Evolutionary conservation across 2,329 filamentous ascomycete genomes (phyloP), one percentile per base, ranked within the genome.

Genomic region (Xylariaceae sp.): DNA sequence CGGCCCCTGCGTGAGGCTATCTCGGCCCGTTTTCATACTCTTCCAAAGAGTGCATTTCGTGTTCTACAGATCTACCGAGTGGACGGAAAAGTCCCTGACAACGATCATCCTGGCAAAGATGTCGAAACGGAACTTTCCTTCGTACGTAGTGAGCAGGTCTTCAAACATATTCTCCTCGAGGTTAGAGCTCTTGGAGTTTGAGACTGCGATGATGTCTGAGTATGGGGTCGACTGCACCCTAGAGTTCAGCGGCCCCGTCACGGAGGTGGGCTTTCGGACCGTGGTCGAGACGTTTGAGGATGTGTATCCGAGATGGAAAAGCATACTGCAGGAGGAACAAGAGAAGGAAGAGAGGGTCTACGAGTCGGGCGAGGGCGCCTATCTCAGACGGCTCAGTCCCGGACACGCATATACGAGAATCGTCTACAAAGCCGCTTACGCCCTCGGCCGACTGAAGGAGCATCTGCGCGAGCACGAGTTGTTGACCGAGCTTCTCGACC

Each of bases 1-100:
- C 0, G 92, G 92, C 0, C 79, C 88, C 11, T 95, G 89, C 49
- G 82, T 97, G 44, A 75, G 90, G 26, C 74, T 98, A 9, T 87
- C 87, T 1, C 64, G 82, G 1, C 65, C 76, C 0, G 74, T 82
- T 1, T 75, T 88, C 46, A 87, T 81, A 53, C 73, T 98, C 0
- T 98, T 98, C 54, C 88, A 96, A 60, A 78, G 92, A 17, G 88
- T 97, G 1, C 92, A 97, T 64, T 68, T 98, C 2, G 88, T 98
- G 18, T 98, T 96, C 60, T 97, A 97, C 61, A 76, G 90, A 42
- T 96, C 89, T 8, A 94, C 88, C 0, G 86, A 95, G 59, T 98
- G 92, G 92, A 94, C 89, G 0, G 90, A 97, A 54, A 97, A 95
- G 60, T 96, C 90, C 1, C 68, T 98, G 11, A 97, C 88, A 2